A percentile compares a stretch with the other conserved stretches of the same genome.
Conservation (phyloP, 306 rosid species). For the Pterocarpus santalinus region DNA sequence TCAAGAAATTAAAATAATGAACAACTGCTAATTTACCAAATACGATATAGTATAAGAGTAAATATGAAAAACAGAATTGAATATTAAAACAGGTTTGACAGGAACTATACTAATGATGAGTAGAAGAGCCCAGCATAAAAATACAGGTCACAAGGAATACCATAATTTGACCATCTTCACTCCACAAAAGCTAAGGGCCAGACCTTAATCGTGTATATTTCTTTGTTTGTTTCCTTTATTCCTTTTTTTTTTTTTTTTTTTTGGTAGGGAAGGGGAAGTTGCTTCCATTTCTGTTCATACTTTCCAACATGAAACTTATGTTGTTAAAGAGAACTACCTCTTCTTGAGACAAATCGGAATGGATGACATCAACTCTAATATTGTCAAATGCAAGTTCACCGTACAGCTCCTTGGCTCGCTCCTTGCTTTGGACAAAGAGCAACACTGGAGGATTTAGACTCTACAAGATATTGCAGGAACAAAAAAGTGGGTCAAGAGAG, state of each 20-base stretch:
- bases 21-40: slow-evolving; percentile 22
- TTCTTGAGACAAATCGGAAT: slow-evolving; percentile 84
- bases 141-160: slow-evolving; percentile 3
- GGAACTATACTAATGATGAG: neutral
- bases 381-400: slow-evolving; percentile 77
- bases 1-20: slow-evolving; percentile 35
- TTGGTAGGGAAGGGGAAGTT: neutral
- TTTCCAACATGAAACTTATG: slow-evolving; percentile 11
- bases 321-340: slow-evolving; percentile 63
- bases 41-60: neutral
- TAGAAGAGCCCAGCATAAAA: slow-evolving; percentile 28
- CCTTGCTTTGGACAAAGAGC: slow-evolving; percentile 96
- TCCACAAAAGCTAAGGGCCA: slow-evolving; percentile 12
- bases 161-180: slow-evolving; percentile 38
- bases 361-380: slow-evolving; percentile 84
- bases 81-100: slow-evolving; percentile 3
- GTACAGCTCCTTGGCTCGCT: slow-evolving; percentile 90
- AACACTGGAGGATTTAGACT: slow-evolving; percentile 90
- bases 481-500: slow-evolving; percentile 42
- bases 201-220: neutral
- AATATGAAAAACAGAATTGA: neutral
- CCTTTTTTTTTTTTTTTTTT: neutral
- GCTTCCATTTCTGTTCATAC: slow-evolving; percentile 19
- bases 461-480: slow-evolving; percentile 53
- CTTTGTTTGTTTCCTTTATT: neutral